Percentiles rank a stretch among this genome's conserved stretches.
Evolutionary conservation across 1,284 basidiomycete genomes (phyloP).

Genomic region (Albatrellus sp.): DNA sequence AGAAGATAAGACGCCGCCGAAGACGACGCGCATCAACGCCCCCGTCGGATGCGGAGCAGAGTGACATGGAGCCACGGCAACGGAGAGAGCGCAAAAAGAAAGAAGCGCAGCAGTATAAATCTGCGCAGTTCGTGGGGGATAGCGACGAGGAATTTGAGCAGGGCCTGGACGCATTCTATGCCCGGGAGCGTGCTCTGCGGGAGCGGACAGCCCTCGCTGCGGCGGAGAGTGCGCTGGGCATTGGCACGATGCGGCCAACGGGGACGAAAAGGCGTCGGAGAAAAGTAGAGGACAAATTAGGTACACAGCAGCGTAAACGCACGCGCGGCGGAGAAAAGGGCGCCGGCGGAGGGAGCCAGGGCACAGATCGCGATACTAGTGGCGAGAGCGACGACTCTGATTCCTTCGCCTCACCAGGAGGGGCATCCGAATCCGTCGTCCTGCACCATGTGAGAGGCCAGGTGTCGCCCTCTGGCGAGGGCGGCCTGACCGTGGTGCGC

Average conservation of each 20-base stretch:
- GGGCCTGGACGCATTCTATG: constrained; percentile 70
- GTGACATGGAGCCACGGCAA: constrained; percentile 29
- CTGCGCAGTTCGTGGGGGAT: constrained; percentile 83
- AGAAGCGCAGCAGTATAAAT: constrained; percentile 72
- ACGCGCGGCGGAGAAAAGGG: not conserved
- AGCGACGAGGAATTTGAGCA: constrained; percentile 70
- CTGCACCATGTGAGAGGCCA: too few species aligned
- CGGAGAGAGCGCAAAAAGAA: constrained; percentile 42
- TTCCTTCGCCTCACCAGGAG: not conserved
- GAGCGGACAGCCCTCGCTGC: constrained; percentile 37
- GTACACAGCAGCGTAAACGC: constrained; percentile 14
- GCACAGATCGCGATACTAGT: not conserved
- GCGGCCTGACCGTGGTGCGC: not conserved
- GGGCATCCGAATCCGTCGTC: too few species aligned
- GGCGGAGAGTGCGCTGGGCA: constrained; percentile 24
- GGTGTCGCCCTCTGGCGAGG: not conserved
- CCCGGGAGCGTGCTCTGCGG: constrained; percentile 49
- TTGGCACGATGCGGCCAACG: constrained; percentile 46
- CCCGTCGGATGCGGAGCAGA: constrained; percentile 25
- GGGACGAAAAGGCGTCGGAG: constrained; percentile 60
- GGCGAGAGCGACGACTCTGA: not conserved
- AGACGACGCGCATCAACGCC: constrained; percentile 34
- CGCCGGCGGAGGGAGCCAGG: not conserved
- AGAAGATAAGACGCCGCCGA: constrained; percentile 39
- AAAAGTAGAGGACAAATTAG: constrained; percentile 19